These are phyloP conservation scores for Magnaporthales sp. DNA, from an alignment of 2,329 filamentous ascomycete species.

Conservation along the genomic window DNA sequence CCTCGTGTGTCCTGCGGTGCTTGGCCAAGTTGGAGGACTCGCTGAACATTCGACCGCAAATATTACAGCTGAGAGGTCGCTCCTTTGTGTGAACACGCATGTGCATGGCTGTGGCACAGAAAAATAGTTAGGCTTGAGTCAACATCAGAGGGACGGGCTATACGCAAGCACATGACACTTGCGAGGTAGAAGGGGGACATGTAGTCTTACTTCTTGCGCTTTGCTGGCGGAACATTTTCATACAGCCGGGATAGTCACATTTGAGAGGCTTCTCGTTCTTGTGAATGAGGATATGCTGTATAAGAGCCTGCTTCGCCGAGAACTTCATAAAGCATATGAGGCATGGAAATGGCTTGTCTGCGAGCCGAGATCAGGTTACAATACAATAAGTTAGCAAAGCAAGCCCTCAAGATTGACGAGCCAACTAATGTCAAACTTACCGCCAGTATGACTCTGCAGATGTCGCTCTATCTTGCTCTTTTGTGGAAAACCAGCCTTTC, in stretches of 20 bases:
- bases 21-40: constrained; percentile 61
- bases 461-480: constrained; percentile 57
- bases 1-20: constrained; percentile 52
- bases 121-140: background rate
- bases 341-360: constrained; percentile 53
- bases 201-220: constrained; percentile 51
- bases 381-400: constrained; percentile 7
- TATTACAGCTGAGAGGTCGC: constrained; percentile 51
- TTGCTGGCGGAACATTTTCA: constrained; percentile 56
- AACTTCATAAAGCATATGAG: constrained; percentile 46
- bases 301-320: constrained; percentile 58
- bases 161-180: no score
- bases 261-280: constrained; percentile 56
- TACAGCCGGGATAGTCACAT: constrained; percentile 41
- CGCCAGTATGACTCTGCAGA: constrained; percentile 56
- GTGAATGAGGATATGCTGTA: constrained; percentile 59
- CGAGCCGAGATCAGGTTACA: background rate
- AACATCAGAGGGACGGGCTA: no score
- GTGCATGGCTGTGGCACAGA: constrained; percentile 48
- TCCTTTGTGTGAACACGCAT: constrained; percentile 56
- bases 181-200: background rate
- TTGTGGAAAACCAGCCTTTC: constrained; percentile 42
- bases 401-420: background rate
- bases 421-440: constrained; percentile 30
- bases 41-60: constrained; percentile 50